Evolutionary conservation across 176 grass and related monocot species (phyloP).

Genomic region (Oryza coarctata): DNA sequence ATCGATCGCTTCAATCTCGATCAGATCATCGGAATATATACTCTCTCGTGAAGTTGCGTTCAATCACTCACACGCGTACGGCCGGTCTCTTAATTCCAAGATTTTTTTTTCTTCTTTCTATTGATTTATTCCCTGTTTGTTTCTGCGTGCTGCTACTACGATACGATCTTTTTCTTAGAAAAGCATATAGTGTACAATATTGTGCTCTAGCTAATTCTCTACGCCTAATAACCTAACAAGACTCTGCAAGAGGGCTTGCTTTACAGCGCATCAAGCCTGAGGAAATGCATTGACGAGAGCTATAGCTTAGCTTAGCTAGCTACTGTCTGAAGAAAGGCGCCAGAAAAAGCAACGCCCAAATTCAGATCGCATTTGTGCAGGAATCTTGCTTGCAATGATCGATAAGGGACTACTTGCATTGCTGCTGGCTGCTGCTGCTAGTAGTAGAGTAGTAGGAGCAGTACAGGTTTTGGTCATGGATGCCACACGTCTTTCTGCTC

Average conservation of each 20-base stretch:
- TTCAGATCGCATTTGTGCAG: background rate
- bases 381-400: background rate
- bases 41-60: background rate
- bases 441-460: background rate
- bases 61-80: background rate
- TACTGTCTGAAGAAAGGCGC: background rate
- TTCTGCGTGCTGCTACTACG: background rate
- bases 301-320: background rate
- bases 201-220: too few species aligned
- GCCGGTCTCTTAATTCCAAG: background rate
- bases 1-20: background rate
- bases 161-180: background rate
- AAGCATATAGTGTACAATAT: background rate
- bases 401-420: background rate
- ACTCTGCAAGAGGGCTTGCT: background rate
- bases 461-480: slow-evolving; percentile 11
- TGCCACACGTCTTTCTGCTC: slow-evolving; percentile 5
- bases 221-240: background rate
- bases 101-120: background rate
- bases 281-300: background rate
- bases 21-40: background rate
- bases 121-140: background rate
- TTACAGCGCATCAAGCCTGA: background rate
- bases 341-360: background rate
- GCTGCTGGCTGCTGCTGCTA: background rate